Percentiles rank a stretch among this genome's conserved stretches.
These are phyloP conservation scores for Tripterygium wilfordii DNA, from an alignment of 177 flowering plant species.

Conservation along the genomic window DNA sequence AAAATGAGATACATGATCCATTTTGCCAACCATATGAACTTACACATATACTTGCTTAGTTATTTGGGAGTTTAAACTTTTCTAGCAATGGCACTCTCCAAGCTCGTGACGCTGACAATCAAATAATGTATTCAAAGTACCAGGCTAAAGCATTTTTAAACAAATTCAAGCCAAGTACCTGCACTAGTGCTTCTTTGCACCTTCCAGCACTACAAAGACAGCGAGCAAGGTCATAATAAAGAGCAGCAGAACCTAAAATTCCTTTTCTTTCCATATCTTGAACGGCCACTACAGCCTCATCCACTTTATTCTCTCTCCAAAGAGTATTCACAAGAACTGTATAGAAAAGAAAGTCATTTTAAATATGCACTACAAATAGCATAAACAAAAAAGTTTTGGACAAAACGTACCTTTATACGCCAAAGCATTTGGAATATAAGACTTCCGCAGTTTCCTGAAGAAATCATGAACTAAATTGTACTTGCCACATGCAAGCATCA, in stretches of 20 bases:
- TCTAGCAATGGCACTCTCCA: no score
- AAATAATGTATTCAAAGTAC: no score
- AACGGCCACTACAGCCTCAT: conserved; percentile 71
- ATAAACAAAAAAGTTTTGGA: neutral
- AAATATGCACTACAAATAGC: neutral
- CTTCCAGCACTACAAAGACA: conserved; percentile 93
- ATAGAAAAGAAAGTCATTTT: conserved; percentile 10
- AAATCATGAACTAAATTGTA: conserved; percentile 89
- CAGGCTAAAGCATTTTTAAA: neutral
- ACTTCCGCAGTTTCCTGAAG: conserved; percentile 62
- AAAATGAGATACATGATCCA: no score
- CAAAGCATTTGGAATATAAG: conserved; percentile 68
- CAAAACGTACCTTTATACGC: conserved; percentile 65
- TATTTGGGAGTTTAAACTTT: no score
- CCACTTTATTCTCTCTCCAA: conserved; percentile 82
- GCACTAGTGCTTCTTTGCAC: conserved; percentile 68
- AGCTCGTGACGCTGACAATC: no score
- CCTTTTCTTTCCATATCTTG: conserved; percentile 87
- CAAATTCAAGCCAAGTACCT: conserved; percentile 32
- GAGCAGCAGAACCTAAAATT: conserved; percentile 82
- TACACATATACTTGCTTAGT: no score
- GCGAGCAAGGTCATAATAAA: conserved; percentile 95
- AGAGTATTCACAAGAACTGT: conserved; percentile 83
- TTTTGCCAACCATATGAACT: no score
- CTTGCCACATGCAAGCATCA: conserved; percentile 80